Evolutionary conservation across 2,329 filamentous ascomycete species (phyloP).

Genomic region (Stemphylium vesicarium): DNA sequence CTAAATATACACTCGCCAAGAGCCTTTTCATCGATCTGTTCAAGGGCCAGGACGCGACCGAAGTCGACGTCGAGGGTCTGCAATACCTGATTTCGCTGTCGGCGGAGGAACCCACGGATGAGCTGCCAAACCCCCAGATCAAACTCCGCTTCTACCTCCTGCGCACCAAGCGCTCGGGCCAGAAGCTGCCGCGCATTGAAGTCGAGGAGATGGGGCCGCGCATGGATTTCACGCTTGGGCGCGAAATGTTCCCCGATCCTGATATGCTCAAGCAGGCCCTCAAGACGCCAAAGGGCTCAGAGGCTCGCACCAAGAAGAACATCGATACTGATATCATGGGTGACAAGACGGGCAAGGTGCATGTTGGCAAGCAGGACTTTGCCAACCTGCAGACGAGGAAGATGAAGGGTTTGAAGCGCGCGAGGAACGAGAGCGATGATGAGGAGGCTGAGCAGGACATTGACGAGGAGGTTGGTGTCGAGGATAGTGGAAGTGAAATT

Average conservation of each 20-base stretch:
- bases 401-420: conserved; percentile 98
- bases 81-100: conserved; percentile 87
- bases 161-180: conserved; percentile 82
- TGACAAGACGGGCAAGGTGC: conserved; percentile 94
- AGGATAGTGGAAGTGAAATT: conserved; percentile 29
- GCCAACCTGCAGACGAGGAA: conserved; percentile 89
- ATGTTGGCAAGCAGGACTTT: conserved; percentile 89
- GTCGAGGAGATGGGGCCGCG: conserved; percentile 94
- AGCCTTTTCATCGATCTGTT: conserved; percentile 90
- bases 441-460: background rate
- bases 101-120: conserved; percentile 65
- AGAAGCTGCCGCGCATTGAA: conserved; percentile 87
- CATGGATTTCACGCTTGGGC: conserved; percentile 88
- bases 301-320: conserved; percentile 93
- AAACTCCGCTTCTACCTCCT: conserved; percentile 84
- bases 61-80: conserved; percentile 92
- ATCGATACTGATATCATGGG: conserved; percentile 88
- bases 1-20: conserved; percentile 85
- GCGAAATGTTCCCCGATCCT: conserved; percentile 78
- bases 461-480: conserved; percentile 42
- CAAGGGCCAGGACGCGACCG: conserved; percentile 77
- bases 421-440: conserved; percentile 52
- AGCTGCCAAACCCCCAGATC: conserved; percentile 54
- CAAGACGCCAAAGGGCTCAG: conserved; percentile 77
- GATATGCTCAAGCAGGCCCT: conserved; percentile 86